These are phyloP conservation scores for Rutstroemia sp. DNA, from an alignment of 2,329 filamentous ascomycete species.

Conservation along the genomic window DNA sequence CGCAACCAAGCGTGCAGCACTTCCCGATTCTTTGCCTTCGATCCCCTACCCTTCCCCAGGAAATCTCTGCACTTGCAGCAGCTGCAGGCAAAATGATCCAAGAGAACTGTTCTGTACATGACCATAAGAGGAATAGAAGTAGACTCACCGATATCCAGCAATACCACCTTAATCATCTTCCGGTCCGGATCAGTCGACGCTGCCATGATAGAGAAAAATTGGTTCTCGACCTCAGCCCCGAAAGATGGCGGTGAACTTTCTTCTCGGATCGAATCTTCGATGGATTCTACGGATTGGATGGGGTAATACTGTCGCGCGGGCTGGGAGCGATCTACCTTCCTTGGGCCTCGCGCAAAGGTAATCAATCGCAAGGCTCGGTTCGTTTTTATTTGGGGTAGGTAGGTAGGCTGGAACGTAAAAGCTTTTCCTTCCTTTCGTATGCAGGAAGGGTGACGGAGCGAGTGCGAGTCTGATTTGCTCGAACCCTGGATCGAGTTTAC, in stretches of 20 bases:
- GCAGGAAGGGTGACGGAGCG: not conserved
- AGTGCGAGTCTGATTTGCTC: not conserved
- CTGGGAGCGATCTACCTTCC: too few species aligned
- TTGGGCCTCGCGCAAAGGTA: too few species aligned
- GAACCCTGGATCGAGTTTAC: too few species aligned
- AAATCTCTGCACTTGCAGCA: not conserved
- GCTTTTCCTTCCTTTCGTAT: not conserved
- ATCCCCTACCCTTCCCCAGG: not conserved
- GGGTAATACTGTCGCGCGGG: not conserved
- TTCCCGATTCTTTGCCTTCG: not conserved
- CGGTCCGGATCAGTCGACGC: not conserved
- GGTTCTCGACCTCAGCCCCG: not conserved
- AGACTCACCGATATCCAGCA: slow-evolving; percentile 30
- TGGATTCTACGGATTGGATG: not conserved
- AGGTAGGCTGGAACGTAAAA: too few species aligned
- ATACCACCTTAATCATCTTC: slow-evolving; percentile 16
- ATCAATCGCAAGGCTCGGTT: too few species aligned
- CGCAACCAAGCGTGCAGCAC: not conserved
- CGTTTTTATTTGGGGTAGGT: too few species aligned
- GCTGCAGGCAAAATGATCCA: not conserved
- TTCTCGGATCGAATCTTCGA: not conserved
- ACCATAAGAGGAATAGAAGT: not conserved
- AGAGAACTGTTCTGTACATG: not conserved
- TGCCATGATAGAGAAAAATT: not conserved
- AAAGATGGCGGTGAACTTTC: slow-evolving; percentile 6